Evolutionary conservation across 1,284 basidiomycete species (phyloP), one percentile per base, ranked within the genome.

Genomic region (Pyrrhoderma lamaoense): DNA sequence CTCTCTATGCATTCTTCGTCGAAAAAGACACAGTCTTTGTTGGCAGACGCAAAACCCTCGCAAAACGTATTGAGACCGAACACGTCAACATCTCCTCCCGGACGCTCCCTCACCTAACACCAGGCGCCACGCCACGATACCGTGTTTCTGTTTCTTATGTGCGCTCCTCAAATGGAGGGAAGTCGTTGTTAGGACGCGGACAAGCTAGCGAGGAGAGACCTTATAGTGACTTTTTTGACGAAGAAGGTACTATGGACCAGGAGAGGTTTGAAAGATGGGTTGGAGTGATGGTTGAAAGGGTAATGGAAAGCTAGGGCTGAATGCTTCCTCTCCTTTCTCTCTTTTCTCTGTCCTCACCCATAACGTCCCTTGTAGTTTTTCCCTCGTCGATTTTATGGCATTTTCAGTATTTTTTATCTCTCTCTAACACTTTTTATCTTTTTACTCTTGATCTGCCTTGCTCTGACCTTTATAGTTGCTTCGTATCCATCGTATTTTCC

Each of bases 21-120:
- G 89, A 93, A 65, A 82, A 85, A 38, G 75, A 87, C 55, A 82
- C 79, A 49, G 79, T 93, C 46, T 93, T 89, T 62, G 80, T 85
- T 36, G 89, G 88, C 36, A 87, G 84, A 62, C 79, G 89, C 56
- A 89, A 89, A 67, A 86, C 86, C 18, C 81, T 90, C 59, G 86
- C 85, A 31, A 89, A 89, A 66, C 75, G 85, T 56, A 92, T 93
- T 62, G 80, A 90, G 37, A 88, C 86, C 5, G 89, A 93, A 62
- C 77, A 81, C 56, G 78, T 93, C 66, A 83, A 80, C 16, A 72
- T 92, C 51, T 76, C 78, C 21, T 85, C 89, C 5, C 73, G 71
- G 42, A 83, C 84, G 2, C 57, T 69, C 19, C 79, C 84, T 37
- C 38, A 16, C n/a, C 38, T 40, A 18, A 57, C 66, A 46, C 53